Conservation (phyloP, 441 rosid species). For the Pelargonium cotyledonis region DNA sequence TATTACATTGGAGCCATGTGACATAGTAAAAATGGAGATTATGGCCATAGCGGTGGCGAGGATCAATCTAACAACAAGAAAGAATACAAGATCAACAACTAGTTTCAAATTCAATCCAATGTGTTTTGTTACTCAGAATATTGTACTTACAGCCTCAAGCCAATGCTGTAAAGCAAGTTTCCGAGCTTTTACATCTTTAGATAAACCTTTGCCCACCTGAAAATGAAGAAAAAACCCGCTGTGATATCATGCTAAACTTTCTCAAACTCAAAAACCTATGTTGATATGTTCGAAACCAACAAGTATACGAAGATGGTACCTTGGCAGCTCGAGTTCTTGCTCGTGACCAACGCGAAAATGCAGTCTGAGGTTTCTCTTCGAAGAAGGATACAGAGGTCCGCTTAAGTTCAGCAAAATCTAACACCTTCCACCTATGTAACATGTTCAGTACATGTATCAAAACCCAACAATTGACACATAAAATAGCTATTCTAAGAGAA, state of each 20-base stretch:
- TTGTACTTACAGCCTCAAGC: constrained; percentile 86
- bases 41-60: constrained; percentile 93
- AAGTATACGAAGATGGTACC: constrained; percentile 21
- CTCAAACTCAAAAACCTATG: no score
- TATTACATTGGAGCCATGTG: constrained; percentile 72
- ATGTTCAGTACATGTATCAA: not conserved
- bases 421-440: constrained; percentile 73
- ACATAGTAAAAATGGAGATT: constrained; percentile 83
- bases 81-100: constrained; percentile 17
- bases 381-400: constrained; percentile 88
- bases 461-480: not conserved
- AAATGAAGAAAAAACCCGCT: not conserved
- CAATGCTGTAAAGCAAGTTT: constrained; percentile 92
- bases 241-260: no score
- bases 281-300: no score
- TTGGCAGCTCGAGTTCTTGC: constrained; percentile 95
- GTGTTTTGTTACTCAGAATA: not conserved
- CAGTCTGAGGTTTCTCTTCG: constrained; percentile 87
- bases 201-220: constrained; percentile 90
- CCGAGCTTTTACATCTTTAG: constrained; percentile 76
- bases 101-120: not conserved
- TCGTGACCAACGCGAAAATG: constrained; percentile 92
- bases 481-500: not conserved
- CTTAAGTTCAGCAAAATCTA: constrained; percentile 89
- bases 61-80: constrained; percentile 61